These are phyloP conservation scores for Suhomyces anneliseae DNA, from an alignment of 1,139 yeast genomes.

Conservation along the genomic window DNA sequence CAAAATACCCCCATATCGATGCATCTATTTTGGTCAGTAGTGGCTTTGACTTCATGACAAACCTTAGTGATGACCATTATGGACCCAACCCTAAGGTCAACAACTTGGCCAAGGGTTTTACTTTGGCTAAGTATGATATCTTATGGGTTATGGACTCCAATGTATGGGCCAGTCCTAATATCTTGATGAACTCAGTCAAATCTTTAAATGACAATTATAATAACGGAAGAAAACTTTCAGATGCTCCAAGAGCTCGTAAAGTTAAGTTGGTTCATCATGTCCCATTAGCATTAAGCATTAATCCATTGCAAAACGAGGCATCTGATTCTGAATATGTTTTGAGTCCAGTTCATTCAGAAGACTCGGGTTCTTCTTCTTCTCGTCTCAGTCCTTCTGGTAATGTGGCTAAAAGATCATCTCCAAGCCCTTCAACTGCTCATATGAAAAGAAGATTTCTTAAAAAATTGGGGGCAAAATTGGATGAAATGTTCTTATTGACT, in stretches of 20 bases:
- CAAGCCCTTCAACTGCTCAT: slow-evolving; percentile 1
- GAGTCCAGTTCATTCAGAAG: slow-evolving; percentile 15
- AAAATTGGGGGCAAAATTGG: slow-evolving; percentile 66
- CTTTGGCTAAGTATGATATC: slow-evolving; percentile 65
- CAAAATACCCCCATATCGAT: slow-evolving; percentile 57
- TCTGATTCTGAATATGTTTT: slow-evolving; percentile 23
- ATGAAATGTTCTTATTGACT: slow-evolving; percentile 82
- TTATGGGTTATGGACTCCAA: slow-evolving; percentile 90
- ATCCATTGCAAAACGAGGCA: slow-evolving; percentile 1
- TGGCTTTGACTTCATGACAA: slow-evolving; percentile 4
- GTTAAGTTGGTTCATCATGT: slow-evolving; percentile 79
- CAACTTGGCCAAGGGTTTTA: slow-evolving; percentile 77
- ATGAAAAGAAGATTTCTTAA: slow-evolving; percentile 19
- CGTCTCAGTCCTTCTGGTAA: neutral
- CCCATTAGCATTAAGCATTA: slow-evolving; percentile 58
- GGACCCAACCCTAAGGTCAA: slow-evolving; percentile 93
- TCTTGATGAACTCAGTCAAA: slow-evolving; percentile 64
- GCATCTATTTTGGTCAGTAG: slow-evolving; percentile 55
- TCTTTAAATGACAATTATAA: slow-evolving; percentile 49
- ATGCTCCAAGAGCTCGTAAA: slow-evolving; percentile 25
- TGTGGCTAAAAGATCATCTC: neutral
- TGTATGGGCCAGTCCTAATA: slow-evolving; percentile 72
- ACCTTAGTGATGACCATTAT: slow-evolving; percentile 42
- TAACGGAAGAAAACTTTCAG: slow-evolving; percentile 39
- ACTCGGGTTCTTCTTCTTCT: slow-evolving; percentile 1